A percentile compares a stretch with the other conserved stretches of the same genome.
Evolutionary conservation across 2,329 filamentous ascomycete species (phyloP).

Genomic region (Cylindrodendrum hubeiense): DNA sequence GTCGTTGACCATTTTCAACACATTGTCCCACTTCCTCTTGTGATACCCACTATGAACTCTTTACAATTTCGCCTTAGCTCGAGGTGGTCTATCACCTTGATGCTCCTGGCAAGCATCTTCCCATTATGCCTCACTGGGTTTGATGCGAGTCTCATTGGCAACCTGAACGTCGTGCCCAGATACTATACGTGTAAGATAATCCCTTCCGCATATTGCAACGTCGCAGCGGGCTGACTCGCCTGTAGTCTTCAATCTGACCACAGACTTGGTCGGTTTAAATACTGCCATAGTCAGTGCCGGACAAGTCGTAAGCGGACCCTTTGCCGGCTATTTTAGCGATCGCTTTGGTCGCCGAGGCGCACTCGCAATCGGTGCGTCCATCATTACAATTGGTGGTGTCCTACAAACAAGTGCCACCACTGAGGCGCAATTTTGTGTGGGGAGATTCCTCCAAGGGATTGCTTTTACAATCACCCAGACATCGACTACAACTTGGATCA

Average conservation of each 20-base stretch:
- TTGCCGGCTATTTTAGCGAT: background rate
- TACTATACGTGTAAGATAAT: too few relatives aligned
- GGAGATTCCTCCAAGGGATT: background rate
- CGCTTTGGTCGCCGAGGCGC: background rate
- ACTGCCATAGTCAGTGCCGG: constrained; percentile 5
- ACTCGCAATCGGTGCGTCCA: background rate
- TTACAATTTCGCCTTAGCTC: background rate
- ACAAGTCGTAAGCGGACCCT: background rate
- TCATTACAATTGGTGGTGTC: background rate
- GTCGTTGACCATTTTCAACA: background rate
- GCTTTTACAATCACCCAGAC: background rate
- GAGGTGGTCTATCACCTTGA: background rate
- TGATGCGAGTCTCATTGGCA: constrained; percentile 2
- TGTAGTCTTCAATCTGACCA: background rate
- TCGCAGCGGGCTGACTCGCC: too few relatives aligned
- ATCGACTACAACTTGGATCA: background rate
- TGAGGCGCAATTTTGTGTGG: background rate
- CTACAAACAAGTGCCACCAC: background rate
- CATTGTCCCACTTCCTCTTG: too few relatives aligned
- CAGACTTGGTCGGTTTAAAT: background rate
- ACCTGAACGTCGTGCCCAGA: background rate
- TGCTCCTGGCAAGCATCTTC: background rate
- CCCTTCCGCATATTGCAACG: too few relatives aligned
- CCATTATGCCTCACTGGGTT: background rate
- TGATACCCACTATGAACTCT: background rate